Conservation (phyloP, 306 rosid species). For the Begonia peltatifolia region DNA sequence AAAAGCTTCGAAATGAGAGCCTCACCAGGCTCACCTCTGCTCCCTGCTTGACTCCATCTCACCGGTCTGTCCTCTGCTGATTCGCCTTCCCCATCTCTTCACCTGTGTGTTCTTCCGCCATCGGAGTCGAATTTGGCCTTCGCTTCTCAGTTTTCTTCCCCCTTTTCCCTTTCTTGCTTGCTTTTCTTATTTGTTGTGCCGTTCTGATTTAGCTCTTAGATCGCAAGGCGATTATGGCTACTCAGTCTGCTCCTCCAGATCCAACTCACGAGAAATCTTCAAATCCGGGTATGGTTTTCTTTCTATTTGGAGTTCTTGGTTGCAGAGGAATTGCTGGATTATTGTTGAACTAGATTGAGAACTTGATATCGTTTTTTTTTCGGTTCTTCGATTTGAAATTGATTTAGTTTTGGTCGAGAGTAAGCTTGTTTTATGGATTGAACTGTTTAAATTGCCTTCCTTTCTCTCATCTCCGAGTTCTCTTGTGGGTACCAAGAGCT, state of each 20-base stretch:
- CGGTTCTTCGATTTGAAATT: neutral
- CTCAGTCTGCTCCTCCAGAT: slow-evolving; percentile 18
- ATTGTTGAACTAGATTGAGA: neutral
- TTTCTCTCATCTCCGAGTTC: neutral
- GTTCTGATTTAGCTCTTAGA: too few relatives aligned
- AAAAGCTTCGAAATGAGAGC: too few relatives aligned
- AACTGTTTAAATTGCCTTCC: neutral
- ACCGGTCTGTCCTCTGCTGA: too few relatives aligned
- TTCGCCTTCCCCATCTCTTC: too few relatives aligned
- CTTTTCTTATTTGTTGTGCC: too few relatives aligned
- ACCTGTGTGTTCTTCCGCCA: too few relatives aligned
- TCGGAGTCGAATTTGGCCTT: too few relatives aligned
- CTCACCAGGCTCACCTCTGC: too few relatives aligned
- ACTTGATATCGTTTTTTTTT: neutral
- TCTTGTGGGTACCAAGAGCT: neutral
- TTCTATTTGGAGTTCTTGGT: neutral
- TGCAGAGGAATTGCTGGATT: neutral
- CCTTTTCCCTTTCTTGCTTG: too few relatives aligned
- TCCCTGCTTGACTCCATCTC: too few relatives aligned
- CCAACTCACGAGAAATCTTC: neutral
- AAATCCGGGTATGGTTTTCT: neutral
- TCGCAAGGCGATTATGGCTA: slow-evolving; percentile 24
- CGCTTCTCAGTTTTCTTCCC: too few relatives aligned
- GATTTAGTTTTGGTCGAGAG: neutral
- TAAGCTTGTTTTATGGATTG: neutral